Evolutionary conservation across 129 eudicot species (phyloP).

Genomic region (Pseudognaphalium luteoalbum): DNA sequence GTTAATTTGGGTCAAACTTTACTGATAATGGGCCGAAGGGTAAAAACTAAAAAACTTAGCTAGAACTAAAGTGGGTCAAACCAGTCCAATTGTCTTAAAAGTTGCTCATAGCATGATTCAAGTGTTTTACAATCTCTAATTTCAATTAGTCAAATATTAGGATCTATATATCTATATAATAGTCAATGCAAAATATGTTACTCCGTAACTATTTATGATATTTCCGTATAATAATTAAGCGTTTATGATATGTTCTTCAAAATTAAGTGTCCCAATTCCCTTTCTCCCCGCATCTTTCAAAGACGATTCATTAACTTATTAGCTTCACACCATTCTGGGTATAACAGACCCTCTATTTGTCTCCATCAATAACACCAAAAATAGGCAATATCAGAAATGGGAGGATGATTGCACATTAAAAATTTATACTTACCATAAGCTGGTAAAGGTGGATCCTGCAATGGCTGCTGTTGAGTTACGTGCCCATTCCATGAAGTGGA

Average conservation of each 20-base stretch:
- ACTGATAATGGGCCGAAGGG: not conserved
- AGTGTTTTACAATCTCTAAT: not conserved
- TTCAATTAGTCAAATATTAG: conserved; percentile 6
- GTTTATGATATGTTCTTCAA: not conserved
- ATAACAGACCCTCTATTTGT: not conserved
- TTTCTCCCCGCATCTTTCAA: not conserved
- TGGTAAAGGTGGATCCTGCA: conserved; percentile 57
- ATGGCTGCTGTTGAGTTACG: conserved; percentile 44
- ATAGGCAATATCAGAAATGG: not conserved
- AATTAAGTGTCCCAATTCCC: not conserved
- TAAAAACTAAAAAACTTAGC: not conserved
- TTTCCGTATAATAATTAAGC: not conserved
- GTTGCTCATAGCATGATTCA: not conserved
- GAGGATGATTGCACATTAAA: not conserved
- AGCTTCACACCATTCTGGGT: no score
- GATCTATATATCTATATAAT: not conserved
- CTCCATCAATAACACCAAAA: not conserved
- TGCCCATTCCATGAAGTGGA: conserved; percentile 65
- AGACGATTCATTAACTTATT: not conserved
- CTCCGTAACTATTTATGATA: not conserved
- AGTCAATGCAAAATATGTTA: no score
- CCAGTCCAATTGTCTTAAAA: not conserved
- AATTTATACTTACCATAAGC: conserved; percentile 50
- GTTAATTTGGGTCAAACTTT: not conserved
- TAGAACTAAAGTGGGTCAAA: conserved; percentile 9